Evolutionary conservation across 495 filamentous ascomycete genomes (phyloP).

Genomic region (Penicillium malachiteum): DNA sequence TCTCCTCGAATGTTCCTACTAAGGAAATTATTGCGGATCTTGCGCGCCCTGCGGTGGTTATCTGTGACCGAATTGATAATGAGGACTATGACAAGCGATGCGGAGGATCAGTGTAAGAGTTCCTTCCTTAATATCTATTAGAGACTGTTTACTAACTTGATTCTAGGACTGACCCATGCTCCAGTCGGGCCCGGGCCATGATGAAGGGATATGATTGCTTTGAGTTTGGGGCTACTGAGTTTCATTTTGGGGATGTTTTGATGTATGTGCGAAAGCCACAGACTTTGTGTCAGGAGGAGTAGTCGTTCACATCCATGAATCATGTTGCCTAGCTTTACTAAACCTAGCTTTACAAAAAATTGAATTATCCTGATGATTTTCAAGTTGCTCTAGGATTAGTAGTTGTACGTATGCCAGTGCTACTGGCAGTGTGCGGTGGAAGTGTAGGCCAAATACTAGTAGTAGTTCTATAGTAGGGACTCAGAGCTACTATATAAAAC

Average conservation of each 20-base stretch:
- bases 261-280: slow-evolving; percentile 4
- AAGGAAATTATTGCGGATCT: slow-evolving; percentile 35
- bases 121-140: no score
- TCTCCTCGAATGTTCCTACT: slow-evolving; percentile 26
- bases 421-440: no score
- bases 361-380: no score
- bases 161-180: slow-evolving; percentile 6
- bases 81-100: slow-evolving; percentile 5
- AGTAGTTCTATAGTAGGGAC: no score
- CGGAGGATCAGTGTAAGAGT: slow-evolving; percentile 2
- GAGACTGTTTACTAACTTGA: neutral
- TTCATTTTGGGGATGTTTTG: neutral
- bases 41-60: slow-evolving; percentile 28
- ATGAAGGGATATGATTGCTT: slow-evolving; percentile 4
- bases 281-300: neutral
- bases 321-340: neutral
- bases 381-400: no score
- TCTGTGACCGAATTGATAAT: neutral
- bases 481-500: no score
- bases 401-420: no score
- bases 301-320: no score
- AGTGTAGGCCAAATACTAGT: no score
- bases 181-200: slow-evolving; percentile 1
- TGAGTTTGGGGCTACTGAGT: slow-evolving; percentile 1
- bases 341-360: neutral